These are phyloP conservation scores for Gentiana straminea DNA, from an alignment of 257 asterid genomes.

Conservation along the genomic window DNA sequence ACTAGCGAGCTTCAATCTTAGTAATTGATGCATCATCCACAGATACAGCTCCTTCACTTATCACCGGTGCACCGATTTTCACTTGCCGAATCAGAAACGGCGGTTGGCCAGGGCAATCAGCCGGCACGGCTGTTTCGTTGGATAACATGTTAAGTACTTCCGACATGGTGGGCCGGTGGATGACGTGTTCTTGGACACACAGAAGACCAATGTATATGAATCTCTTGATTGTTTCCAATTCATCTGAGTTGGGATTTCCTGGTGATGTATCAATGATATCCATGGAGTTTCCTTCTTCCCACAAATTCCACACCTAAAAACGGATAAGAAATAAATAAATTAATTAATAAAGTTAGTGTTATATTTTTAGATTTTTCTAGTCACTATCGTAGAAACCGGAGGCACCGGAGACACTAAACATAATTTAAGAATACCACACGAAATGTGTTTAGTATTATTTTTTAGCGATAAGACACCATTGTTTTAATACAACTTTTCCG, in stretches of 20 bases:
- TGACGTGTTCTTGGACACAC: slow-evolving; percentile 25
- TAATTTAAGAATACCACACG: no score
- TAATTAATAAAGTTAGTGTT: no score
- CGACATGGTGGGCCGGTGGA: slow-evolving; percentile 23
- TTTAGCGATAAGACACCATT: no score
- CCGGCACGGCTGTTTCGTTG: slow-evolving; percentile 10
- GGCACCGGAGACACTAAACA: no score
- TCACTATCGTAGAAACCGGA: not conserved
- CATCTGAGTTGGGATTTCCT: slow-evolving; percentile 7
- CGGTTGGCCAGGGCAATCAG: slow-evolving; percentile 19
- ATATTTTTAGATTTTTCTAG: slow-evolving; percentile 6
- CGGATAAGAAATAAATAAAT: no score
- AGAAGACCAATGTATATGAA: slow-evolving; percentile 21
- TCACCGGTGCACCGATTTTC: no score
- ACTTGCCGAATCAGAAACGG: slow-evolving; percentile 8
- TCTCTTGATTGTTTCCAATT: slow-evolving; percentile 4
- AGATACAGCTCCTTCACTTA: no score
- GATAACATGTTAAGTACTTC: slow-evolving; percentile 18
- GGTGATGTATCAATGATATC: slow-evolving; percentile 8
- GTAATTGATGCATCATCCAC: no score
- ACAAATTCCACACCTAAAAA: slow-evolving; percentile 25
- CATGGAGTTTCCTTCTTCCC: slow-evolving; percentile 16
- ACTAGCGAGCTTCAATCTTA: no score
- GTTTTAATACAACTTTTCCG: slow-evolving; percentile 23
- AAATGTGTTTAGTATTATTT: no score